Evolutionary conservation across 306 rosid species (phyloP).

Genomic region (Psophocarpus tetragonolobus): DNA sequence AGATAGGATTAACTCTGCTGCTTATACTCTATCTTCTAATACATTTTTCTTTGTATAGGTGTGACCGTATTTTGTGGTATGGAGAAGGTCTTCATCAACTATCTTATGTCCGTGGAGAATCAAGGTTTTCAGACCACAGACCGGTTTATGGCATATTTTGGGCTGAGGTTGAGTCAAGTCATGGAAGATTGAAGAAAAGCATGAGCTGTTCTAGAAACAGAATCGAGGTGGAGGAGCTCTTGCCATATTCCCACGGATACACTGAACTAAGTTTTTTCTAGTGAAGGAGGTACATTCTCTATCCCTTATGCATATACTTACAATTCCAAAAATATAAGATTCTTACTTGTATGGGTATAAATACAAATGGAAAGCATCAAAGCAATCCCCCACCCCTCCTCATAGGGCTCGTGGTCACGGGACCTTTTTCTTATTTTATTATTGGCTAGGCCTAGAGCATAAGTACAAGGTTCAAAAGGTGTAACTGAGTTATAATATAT

Average conservation of each 20-base stretch:
- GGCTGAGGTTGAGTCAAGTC: slow-evolving; percentile 93
- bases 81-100: slow-evolving; percentile 97
- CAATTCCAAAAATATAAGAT: neutral
- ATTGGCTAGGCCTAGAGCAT: slow-evolving; percentile 8
- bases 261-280: slow-evolving; percentile 94
- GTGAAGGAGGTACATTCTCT: slow-evolving; percentile 48
- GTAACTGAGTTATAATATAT: neutral
- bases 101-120: slow-evolving; percentile 95
- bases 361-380: neutral
- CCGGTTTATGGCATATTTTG: slow-evolving; percentile 93
- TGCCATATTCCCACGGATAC: slow-evolving; percentile 89
- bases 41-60: slow-evolving; percentile 56
- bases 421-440: slow-evolving; percentile 1
- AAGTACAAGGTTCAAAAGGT: slow-evolving; percentile 32
- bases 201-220: slow-evolving; percentile 80
- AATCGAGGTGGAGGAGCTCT: slow-evolving; percentile 88
- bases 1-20: too few relatives aligned
- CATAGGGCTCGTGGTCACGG: neutral
- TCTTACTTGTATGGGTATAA: slow-evolving; percentile 12
- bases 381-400: neutral
- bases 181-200: slow-evolving; percentile 82
- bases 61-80: slow-evolving; percentile 95
- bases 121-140: slow-evolving; percentile 93
- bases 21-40: too few relatives aligned
- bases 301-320: neutral